Evolutionary conservation across 2,329 filamentous ascomycete genomes (phyloP), one percentile per base, ranked within the genome.

Genomic region (Pseudogymnoascus sp.): DNA sequence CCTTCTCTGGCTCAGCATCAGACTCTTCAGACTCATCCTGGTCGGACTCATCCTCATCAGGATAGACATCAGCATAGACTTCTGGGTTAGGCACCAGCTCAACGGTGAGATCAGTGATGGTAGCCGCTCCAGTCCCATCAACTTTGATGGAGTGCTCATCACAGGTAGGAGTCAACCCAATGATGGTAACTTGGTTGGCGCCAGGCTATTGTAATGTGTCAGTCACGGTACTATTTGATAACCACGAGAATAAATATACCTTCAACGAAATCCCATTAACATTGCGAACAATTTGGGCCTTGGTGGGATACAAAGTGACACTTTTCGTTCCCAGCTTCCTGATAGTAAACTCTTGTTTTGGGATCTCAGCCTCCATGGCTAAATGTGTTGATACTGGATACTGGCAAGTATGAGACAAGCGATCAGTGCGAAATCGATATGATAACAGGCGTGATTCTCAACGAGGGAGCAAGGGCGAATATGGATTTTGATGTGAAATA

Each of bases 31-130:
- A 69, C 29, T 68, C 67, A 1, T 51, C 62, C 9, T 65, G 17
- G 5, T 66, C 67, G 2, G 66, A 64, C 3, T 70, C 68, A 12
- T 70, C 66, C 7, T 70, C 71, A 12, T 72, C 69, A 2, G 70
- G 72, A 6, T 74, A 74, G 17, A 76, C 72, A 38, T 73, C 72
- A 42, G 71, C 72, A 10, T 82, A 72, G 38, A 76, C 70, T 29
- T 80, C 79, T 61, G 79, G 79, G 58, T 79, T 79, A 4, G 77
- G 79, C 8, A 86, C 74, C 5, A 82, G 74, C 64, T 86, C 80
- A 41, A 87, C 79, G 8, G 81, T 79, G 65, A 89, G 86, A 68
- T 89, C 84, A 9, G 80, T 82, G 67, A 87, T 83, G 59, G 80
- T 80, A 7, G 82, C 84, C 0, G 78, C 70, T n/a, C 83, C 82